Conservation (phyloP, 176 grass and related monocot species). For the Dactylis glomerata region DNA sequence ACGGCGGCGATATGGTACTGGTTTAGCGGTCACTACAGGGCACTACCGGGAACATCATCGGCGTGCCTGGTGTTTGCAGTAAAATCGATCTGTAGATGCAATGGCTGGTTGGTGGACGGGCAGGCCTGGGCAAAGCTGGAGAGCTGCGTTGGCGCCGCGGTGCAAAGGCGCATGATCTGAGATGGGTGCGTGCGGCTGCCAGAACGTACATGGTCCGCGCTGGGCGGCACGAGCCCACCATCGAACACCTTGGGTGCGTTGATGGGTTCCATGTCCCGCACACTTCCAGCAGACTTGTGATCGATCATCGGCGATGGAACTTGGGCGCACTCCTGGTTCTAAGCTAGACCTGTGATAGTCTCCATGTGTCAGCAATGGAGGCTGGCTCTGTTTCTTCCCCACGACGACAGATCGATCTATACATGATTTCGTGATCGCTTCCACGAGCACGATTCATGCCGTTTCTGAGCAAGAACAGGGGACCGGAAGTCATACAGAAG, state of each 20-base stretch:
- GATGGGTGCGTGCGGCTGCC: not conserved
- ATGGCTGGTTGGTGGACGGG: not conserved
- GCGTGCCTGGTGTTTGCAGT: not conserved
- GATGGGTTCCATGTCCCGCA: conserved; percentile 35
- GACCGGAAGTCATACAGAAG: not conserved
- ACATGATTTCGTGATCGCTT: not conserved
- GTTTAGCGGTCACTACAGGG: not conserved
- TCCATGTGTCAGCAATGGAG: not conserved
- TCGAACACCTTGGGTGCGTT: not conserved
- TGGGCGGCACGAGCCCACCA: conserved; percentile 23
- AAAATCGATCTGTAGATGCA: not conserved
- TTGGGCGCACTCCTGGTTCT: not conserved
- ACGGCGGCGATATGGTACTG: not conserved
- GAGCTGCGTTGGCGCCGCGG: not conserved
- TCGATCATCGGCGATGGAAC: not conserved
- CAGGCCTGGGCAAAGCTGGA: not conserved
- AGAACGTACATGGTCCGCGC: not conserved
- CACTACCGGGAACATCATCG: not conserved
- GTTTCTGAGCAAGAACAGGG: conserved; percentile 10
- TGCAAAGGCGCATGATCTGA: conserved; percentile 1
- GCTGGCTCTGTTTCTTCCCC: not conserved
- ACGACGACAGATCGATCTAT: not conserved
- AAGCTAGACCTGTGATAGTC: not conserved
- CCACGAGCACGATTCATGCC: not conserved
- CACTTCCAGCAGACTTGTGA: not conserved